Evolutionary conservation across 2,329 filamentous ascomycete species (phyloP).

Genomic region (Podosphaera fusca): DNA sequence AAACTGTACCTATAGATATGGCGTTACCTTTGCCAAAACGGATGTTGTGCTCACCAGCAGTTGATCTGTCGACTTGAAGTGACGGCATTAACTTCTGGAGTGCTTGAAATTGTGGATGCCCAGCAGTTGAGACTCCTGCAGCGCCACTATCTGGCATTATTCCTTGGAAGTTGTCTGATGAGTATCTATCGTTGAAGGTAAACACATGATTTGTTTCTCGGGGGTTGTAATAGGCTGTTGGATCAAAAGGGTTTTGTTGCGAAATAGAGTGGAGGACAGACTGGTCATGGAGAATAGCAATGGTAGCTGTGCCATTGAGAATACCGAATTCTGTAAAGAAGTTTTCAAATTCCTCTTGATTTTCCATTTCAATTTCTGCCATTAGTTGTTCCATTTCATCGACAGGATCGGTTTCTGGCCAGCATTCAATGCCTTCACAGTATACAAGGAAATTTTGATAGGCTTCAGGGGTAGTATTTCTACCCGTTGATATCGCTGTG

Average conservation of each 20-base stretch:
- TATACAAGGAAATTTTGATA: background rate
- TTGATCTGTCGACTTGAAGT: background rate
- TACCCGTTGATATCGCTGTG: background rate
- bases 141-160: conserved; percentile 1
- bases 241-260: background rate
- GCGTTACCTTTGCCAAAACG: background rate
- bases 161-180: background rate
- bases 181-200: background rate
- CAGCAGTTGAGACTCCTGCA: background rate
- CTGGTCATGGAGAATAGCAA: background rate
- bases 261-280: background rate
- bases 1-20: background rate
- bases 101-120: background rate
- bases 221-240: background rate
- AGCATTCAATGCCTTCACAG: background rate
- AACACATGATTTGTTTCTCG: background rate
- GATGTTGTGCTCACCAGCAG: background rate
- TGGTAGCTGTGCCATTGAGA: background rate
- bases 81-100: background rate
- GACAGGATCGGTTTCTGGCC: background rate
- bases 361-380: background rate
- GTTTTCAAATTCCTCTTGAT: background rate
- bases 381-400: conserved; percentile 1
- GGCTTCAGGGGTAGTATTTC: background rate
- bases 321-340: background rate